These are phyloP conservation scores for Eruca vesicaria DNA, from an alignment of 441 rosid genomes.

Conservation along the genomic window DNA sequence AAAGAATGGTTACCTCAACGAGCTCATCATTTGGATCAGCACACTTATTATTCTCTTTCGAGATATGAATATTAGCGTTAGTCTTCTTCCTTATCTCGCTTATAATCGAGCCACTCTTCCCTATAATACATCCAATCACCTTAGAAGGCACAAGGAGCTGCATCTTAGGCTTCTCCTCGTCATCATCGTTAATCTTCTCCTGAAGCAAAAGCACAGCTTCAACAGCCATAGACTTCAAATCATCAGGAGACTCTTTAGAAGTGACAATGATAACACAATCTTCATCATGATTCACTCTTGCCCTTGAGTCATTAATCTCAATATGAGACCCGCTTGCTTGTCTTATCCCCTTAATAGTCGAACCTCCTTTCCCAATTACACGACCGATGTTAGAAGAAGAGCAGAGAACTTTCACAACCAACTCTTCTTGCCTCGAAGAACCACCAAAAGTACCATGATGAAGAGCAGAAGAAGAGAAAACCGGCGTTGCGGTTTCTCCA, in stretches of 20 bases:
- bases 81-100: background rate
- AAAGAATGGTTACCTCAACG: constrained; percentile 61
- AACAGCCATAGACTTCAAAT: constrained; percentile 92
- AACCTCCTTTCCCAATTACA: constrained; percentile 94
- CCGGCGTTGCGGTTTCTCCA: constrained; percentile 63
- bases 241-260: constrained; percentile 83
- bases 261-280: constrained; percentile 69
- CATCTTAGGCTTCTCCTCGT: constrained; percentile 55
- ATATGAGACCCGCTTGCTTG: constrained; percentile 86
- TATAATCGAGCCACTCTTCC: constrained; percentile 84
- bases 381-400: constrained; percentile 88
- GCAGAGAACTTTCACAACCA: constrained; percentile 67
- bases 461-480: constrained; percentile 65
- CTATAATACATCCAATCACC: constrained; percentile 93
- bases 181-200: constrained; percentile 84
- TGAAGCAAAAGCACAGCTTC: constrained; percentile 90
- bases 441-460: constrained; percentile 46
- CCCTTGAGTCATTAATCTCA: constrained; percentile 81
- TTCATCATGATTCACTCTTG: constrained; percentile 59
- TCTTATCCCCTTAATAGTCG: constrained; percentile 85
- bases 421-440: constrained; percentile 60
- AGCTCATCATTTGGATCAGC: constrained; percentile 82
- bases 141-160: constrained; percentile 80
- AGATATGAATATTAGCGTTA: background rate
- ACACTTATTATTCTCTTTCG: constrained; percentile 62